Evolutionary conservation across 208 protist species (phyloP).

Genomic region (Leishmania tarentolae): DNA sequence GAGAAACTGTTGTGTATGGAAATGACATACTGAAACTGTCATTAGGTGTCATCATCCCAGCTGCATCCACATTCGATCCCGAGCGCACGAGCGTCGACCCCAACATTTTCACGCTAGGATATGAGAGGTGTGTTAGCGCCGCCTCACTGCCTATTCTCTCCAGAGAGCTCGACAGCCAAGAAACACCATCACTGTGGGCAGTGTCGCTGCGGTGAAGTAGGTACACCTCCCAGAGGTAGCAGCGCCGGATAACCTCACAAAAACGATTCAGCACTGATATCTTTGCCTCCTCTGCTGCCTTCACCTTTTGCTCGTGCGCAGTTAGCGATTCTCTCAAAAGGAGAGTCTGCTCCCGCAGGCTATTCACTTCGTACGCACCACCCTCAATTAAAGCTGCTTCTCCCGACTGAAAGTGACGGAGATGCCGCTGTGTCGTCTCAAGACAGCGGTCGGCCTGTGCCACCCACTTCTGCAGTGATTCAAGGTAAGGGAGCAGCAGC

Average conservation of each 20-base stretch:
- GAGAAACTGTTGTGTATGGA: not conserved
- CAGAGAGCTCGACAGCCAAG: too few species aligned
- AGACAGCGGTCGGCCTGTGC: conserved; percentile 40
- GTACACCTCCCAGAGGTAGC: conserved; percentile 52
- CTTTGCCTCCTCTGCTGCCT: conserved; percentile 47
- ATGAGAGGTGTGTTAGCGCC: not conserved
- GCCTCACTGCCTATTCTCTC: not conserved
- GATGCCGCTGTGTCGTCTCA: conserved; percentile 44
- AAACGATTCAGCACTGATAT: conserved; percentile 42
- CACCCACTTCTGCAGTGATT: conserved; percentile 43
- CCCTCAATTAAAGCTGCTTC: conserved; percentile 65
- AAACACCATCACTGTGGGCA: not conserved
- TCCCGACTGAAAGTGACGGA: conserved; percentile 68
- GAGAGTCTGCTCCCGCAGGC: conserved; percentile 72
- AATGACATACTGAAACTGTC: not conserved
- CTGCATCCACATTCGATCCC: not conserved
- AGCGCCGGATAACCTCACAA: conserved; percentile 34
- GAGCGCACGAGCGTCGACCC: not conserved
- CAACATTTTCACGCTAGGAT: not conserved
- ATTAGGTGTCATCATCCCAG: not conserved
- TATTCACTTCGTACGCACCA: conserved; percentile 64
- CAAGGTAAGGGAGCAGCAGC: conserved; percentile 40
- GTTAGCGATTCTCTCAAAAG: conserved; percentile 72
- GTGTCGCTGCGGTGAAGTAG: conserved; percentile 28
- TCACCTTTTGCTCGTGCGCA: conserved; percentile 69